Base-by-base conservation (phyloP, 345 rosid species). In the Mangifera indica region DNA sequence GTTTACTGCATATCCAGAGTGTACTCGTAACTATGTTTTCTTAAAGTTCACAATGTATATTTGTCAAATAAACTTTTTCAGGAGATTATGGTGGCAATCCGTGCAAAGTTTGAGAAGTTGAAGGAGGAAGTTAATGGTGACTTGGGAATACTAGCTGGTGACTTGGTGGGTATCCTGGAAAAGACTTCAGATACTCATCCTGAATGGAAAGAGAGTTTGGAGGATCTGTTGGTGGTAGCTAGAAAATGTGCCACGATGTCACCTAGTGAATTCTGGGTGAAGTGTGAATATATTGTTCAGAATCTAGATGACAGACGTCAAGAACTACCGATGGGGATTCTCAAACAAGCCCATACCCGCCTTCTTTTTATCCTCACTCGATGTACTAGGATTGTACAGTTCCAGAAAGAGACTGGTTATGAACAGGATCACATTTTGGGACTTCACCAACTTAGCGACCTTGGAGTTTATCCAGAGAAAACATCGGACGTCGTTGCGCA, bases 111-210 rank as follows among this genome's bases (percentile, higher is more conserved):
- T 74, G 93, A 89, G 74, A 87, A 74, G 77, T 79, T 92, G 69
- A 95, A 95, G 86, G 99, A 91, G 74, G 99, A 95, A 74, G 99
- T 95, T 56, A 77, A 92, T 81, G 78, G 88, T 59, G 99, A 95
- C 82, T 83, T 95, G 67, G 96, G 94, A 72, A 81, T 95, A 51
- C 88, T 89, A 78, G 99, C 94, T 59, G 97, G 94, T 10, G 96
- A 92, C 78, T 80, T 92, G 80, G 94, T 95, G 72, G 84, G 88
- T 21, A 91, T 85, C 72, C 90, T 95, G 32, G 93, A 91, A 77
- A 91, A 87, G 72, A 82, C 86, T 60, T 75, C 83, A 15, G 88
- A 82, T 48, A 67, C 85, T 81, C 80, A 85, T 73, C 91, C 87
- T 71, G 96, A 92, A 67, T 85, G 92, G 91, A 88, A 72, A 79